Evolutionary conservation across 495 filamentous ascomycete species (phyloP).

Genomic region (Aspergillus asperescens): DNA sequence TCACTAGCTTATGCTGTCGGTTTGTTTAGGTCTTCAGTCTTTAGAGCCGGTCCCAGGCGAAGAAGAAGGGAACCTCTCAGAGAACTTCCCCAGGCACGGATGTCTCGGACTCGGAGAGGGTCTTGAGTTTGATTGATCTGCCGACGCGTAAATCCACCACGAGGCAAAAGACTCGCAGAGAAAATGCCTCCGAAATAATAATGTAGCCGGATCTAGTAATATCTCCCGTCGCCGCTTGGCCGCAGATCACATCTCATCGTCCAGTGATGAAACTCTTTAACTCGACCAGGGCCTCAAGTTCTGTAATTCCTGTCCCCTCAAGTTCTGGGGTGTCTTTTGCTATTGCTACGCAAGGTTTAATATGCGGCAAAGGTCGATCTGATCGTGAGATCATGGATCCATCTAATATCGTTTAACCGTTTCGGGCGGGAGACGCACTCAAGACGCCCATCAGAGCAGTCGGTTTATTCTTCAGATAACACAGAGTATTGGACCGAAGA

Average conservation of each 20-base stretch:
- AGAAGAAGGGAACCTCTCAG: too few relatives aligned
- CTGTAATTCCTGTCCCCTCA: too few relatives aligned
- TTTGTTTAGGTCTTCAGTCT: neutral
- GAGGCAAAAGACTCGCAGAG: neutral
- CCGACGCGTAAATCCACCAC: neutral
- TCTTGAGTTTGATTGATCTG: neutral
- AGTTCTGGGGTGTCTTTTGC: too few relatives aligned
- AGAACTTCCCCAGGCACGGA: conserved; percentile 4
- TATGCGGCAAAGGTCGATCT: neutral
- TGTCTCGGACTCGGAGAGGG: neutral
- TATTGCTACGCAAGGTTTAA: neutral
- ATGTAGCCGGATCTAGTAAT: too few relatives aligned
- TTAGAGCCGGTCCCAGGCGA: neutral
- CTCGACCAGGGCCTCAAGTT: too few relatives aligned
- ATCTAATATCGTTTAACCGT: neutral
- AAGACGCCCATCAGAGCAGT: neutral
- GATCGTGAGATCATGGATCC: too few relatives aligned
- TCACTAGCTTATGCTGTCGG: neutral
- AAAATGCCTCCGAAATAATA: too few relatives aligned
- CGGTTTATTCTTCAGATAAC: neutral
- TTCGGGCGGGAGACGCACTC: neutral
- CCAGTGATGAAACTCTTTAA: too few relatives aligned
- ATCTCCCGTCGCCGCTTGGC: too few relatives aligned
- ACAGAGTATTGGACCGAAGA: neutral
- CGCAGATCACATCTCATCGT: too few relatives aligned